phyloP scores from a whole-genome alignment of 1,139 yeast species.

The Protomyces pachydermus region DNA sequence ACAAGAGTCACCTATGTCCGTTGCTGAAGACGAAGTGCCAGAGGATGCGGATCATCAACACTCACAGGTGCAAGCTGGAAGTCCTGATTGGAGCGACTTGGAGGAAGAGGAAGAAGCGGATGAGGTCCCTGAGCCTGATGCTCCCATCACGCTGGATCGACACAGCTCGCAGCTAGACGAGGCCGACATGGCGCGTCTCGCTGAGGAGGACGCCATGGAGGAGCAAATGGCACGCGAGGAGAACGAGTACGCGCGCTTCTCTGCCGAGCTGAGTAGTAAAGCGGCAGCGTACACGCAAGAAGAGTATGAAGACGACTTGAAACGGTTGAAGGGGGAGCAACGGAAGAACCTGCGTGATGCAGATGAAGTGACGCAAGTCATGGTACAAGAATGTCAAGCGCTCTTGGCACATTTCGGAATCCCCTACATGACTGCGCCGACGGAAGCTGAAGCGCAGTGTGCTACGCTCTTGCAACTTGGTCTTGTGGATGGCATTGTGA shows the following conservation, averaged over 20 bases:
- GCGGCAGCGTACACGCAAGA: conserved; percentile 7
- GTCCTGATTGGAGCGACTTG: neutral
- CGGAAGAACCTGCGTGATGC: conserved; percentile 75
- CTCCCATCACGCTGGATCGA: neutral
- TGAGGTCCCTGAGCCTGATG: neutral
- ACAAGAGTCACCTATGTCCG: neutral
- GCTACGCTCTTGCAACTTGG: conserved; percentile 63
- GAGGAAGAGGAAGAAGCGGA: neutral
- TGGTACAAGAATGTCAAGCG: conserved; percentile 89
- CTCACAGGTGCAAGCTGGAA: neutral
- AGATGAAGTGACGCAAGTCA: conserved; percentile 79
- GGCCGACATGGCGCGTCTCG: conserved; percentile 35
- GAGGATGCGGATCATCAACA: neutral
- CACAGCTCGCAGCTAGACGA: conserved; percentile 25
- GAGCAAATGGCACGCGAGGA: conserved; percentile 65
- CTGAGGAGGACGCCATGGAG: conserved; percentile 64
- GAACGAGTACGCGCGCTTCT: conserved; percentile 63
- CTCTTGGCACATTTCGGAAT: conserved; percentile 80
- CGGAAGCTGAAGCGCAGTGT: conserved; percentile 99
- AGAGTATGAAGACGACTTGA: conserved; percentile 52
- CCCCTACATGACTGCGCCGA: conserved; percentile 90
- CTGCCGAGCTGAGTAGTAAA: conserved; percentile 43
- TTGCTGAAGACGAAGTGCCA: neutral
- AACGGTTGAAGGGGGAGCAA: conserved; percentile 49
- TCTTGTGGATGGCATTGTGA: conserved; percentile 88